Evolutionary conservation across 148 eudicot genomes (phyloP), one percentile per base, ranked within the genome.

Genomic region (Talinum fruticosum): DNA sequence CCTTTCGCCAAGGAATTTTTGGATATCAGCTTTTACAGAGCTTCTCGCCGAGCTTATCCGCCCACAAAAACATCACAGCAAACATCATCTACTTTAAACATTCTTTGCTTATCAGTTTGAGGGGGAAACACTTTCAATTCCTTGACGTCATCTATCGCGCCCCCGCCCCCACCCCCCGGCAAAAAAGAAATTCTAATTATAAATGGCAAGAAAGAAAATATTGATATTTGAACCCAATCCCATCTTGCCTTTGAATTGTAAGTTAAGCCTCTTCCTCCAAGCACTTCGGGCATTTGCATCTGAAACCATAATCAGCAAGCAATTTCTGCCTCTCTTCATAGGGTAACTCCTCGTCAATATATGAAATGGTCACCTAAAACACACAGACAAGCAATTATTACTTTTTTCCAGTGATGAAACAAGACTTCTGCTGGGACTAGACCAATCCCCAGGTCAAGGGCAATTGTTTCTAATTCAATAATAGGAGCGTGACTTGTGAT

Each of bases 221-320:
- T 41, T 41, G 47, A 66, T 14, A 10, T 62, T 62, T 14, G 30
- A 30, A 66, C 37, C 10, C 21, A n/a, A 29, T 29, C 4, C 68
- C 34, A 29, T 65, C 35, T 65, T 1, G n/a, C 10, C 23, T 3
- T 21, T 8, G 70, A 33, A 66, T 75, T 1, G 28, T n/a, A 26
- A 41, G 74, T 65, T 57, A 69, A 49, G 68, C 5, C 75, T 78
- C 81, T 82, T 93, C 94, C 67, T 90, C 83, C 24, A 85, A 72
- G 83, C 99, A 95, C 83, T 87, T 92, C 47, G 84, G 71, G 81
- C 99, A 95, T 82, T 77, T 87, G 87, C 99, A 95, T 81, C 54
- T 80, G 77, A 95, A 95, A 28, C 96, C 97, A 80, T 95, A 95
- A 77, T 95, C 97, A 73, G 94, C 99, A 36, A 95, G 94, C 64